A percentile compares a stretch with the other conserved stretches of the same genome.
Conservation (phyloP, 2,329 filamentous ascomycete genomes). For the Nannizzia gypsea region DNA sequence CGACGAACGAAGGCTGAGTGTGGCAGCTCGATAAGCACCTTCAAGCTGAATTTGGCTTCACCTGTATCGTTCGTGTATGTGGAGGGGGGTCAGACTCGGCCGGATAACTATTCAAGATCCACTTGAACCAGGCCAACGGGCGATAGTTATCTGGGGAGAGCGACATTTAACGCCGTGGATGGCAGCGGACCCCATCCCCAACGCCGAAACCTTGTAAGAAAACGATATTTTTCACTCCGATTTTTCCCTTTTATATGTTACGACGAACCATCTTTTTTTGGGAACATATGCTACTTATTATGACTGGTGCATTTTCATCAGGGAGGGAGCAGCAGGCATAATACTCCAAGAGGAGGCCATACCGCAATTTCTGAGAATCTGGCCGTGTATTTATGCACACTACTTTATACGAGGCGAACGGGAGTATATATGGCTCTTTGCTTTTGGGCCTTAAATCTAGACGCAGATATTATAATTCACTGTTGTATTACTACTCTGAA, state of each 20-base stretch:
- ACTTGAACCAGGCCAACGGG: too few relatives aligned
- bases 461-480: background rate
- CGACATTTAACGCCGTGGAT: too few relatives aligned
- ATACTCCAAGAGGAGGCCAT: background rate
- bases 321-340: background rate
- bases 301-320: background rate
- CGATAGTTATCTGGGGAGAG: too few relatives aligned
- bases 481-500: background rate
- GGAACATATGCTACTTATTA: background rate
- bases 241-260: background rate
- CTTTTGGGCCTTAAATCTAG: background rate
- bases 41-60: too few relatives aligned
- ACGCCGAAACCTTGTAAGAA: background rate
- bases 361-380: background rate
- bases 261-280: background rate
- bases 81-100: too few relatives aligned
- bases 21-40: too few relatives aligned
- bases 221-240: background rate
- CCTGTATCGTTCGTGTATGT: too few relatives aligned
- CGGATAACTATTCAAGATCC: too few relatives aligned
- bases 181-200: too few relatives aligned
- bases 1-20: too few relatives aligned
- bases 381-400: background rate
- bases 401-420: background rate
- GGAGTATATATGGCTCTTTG: background rate